Evolutionary conservation across 2,329 filamentous ascomycete genomes (phyloP), one percentile per base, ranked within the genome.

Genomic region (Emmonsia crescens): DNA sequence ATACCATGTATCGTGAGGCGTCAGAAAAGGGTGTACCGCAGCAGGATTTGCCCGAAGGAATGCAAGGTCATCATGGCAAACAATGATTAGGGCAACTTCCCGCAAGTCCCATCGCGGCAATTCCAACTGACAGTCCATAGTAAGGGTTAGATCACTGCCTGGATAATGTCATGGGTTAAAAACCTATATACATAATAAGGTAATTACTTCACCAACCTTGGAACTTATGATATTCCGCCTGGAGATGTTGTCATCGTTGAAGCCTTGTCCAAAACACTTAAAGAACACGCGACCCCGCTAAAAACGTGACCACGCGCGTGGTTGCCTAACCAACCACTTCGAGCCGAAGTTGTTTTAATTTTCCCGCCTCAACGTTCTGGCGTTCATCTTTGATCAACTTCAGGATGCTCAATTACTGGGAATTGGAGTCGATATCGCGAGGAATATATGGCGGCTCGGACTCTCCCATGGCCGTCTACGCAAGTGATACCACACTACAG

Each of bases 1-100:
- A 58, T 58, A n/a, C 36, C 55, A 58, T 29, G 33, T 58, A 40
- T 36, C 33, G n/a, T 24, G 55, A 59, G 56, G 56, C 14, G 38
- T 59, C 38, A 59, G 19, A 59, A 1, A 59, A 12, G 40, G 38
- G 21, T 59, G 56, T 46, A 59, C 42, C 42, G 40, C 38, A 40
- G 57, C 10, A 10, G 57, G 19, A 49, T 31, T 58, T 44, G 36
- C n/a, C 5, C 40, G 56, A 58, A 58, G 38, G 19, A 58, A 58
- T 27, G 38, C 12, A 21, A 24, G 57, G 44, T 24, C 44, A n/a
- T 46, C 44, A 46, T 14, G 44, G 9, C 44, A 46, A 10, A 46
- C 9, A 42, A 42, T n/a, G 3, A 42, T 6, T 16, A 42, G 16
- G 16, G 40, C 6, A 16, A 42, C 40, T n/a, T 16, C 42, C 42